A percentile compares a stretch with the other conserved stretches of the same genome.
phyloP scores from a whole-genome alignment of 2,329 filamentous ascomycete genomes.

The Bipolaris zeicola region DNA sequence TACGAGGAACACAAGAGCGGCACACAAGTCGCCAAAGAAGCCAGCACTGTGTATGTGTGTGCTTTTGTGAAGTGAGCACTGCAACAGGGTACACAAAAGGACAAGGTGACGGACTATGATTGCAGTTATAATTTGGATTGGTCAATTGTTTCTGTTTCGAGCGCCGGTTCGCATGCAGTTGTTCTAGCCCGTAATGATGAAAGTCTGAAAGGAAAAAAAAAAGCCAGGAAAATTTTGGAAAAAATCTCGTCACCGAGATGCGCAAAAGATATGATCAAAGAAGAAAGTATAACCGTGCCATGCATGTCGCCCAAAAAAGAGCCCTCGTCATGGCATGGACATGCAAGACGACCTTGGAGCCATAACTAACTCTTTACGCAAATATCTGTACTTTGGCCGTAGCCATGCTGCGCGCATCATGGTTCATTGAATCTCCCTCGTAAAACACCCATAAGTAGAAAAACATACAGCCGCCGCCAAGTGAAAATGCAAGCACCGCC shows the following conservation, averaged over 20 bases:
- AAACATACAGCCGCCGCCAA: conserved; percentile 48
- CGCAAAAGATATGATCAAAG: conserved; percentile 9
- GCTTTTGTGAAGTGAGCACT: background rate
- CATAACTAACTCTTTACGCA: conserved; percentile 11
- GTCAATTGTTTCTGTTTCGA: conserved; percentile 36
- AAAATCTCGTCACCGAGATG: conserved; percentile 6
- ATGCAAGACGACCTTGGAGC: conserved; percentile 11
- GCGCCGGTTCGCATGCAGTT: conserved; percentile 36
- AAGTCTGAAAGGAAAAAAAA: conserved; percentile 4
- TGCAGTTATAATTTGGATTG: conserved; percentile 5
- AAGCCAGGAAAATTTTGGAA: background rate
- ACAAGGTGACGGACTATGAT: background rate
- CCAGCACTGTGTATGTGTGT: background rate
- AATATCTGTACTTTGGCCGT: conserved; percentile 2
- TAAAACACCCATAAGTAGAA: conserved; percentile 42
- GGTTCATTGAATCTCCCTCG: conserved; percentile 23
- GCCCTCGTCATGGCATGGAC: conserved; percentile 5
- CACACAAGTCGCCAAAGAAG: conserved; percentile 9
- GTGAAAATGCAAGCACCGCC: conserved; percentile 47
- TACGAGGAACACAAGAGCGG: conserved; percentile 9
- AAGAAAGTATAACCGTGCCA: conserved; percentile 10
- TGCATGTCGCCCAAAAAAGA: conserved; percentile 11
- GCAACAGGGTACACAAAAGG: background rate
- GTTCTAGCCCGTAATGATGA: conserved; percentile 28
- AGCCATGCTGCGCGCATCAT: conserved; percentile 10